A percentile compares a stretch with the other conserved stretches of the same genome.
These are phyloP conservation scores for Podospora pseudopauciseta DNA, from an alignment of 495 filamentous ascomycete species.

Conservation along the genomic window DNA sequence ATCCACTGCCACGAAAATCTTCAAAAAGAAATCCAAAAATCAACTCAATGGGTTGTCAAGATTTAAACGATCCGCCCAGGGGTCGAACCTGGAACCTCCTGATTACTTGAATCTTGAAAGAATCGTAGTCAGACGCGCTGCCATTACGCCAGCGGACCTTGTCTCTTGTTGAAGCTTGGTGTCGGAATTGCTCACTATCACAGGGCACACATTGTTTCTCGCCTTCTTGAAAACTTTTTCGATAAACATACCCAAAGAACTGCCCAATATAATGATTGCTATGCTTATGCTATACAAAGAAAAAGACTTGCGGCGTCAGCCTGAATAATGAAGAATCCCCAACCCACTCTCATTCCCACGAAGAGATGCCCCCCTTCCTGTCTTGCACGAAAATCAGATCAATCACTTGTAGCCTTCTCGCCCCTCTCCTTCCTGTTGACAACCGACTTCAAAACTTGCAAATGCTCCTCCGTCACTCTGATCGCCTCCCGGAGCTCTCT, in stretches of 20 bases:
- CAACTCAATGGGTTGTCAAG: not conserved
- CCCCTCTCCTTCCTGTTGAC: conserved; percentile 49
- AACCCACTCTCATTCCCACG: not conserved
- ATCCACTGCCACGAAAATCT: not conserved
- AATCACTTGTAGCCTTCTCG: not conserved
- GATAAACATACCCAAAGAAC: not conserved
- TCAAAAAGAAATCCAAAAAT: not conserved
- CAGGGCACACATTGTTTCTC: not conserved
- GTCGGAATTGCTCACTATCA: not conserved
- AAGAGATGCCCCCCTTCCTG: not conserved
- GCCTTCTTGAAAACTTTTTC: not conserved
- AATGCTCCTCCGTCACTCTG: conserved; percentile 73
- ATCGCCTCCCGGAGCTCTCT: conserved; percentile 83
- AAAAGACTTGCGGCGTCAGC: not conserved
- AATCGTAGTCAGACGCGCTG: not conserved
- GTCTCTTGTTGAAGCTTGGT: not conserved
- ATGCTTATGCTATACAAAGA: not conserved
- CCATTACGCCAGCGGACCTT: not conserved
- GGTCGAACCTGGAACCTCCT: not conserved
- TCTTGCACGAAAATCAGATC: not conserved
- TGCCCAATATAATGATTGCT: not conserved
- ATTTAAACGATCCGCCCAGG: not conserved
- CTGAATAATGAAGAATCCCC: not conserved
- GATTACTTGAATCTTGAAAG: not conserved
- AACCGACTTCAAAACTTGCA: conserved; percentile 69